Evolutionary conservation across 805 yeast species (phyloP), one percentile per base, ranked within the genome.

Genomic region (Candida maltosa): DNA sequence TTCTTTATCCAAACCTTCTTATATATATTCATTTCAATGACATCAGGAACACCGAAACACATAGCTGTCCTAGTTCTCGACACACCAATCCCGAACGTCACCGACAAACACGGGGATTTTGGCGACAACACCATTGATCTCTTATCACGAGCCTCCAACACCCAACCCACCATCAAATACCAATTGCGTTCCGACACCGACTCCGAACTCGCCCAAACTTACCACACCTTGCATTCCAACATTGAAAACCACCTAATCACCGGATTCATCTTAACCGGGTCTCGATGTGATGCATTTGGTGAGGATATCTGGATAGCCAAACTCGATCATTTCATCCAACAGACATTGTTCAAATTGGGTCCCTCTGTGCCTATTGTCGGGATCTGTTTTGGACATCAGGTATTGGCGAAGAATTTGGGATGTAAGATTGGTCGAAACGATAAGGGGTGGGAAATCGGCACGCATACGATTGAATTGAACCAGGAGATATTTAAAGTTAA

Each of bases 371-470:
- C 83, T 2, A 38, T 78, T 4, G 70, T 76, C 5, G 94, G 95
- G 3, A 64, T 87, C 27, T 87, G 96, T 56, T 87, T 87, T 54
- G 96, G 96, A 5, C 96, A 88, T 57, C 96, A 87, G 54, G 69
- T 86, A 16, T 56, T 87, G 11, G 80, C 78, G 1, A 72, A 82
- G 35, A 78, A 83, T 5, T 55, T 85, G 29, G 91, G 87, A 2
- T 73, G 75, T 16, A 58, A 57, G 30, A 83, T 83, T 3, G 74
- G 60, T 8, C 62, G 76, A 39, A 83, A 78, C 53, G 70, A 70
- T 1, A 45, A 57, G 29, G 93, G 93, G 2, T 79, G 88, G 83
- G 96, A 88, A 56, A 62, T 74, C 16, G 89, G 95, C 0, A 64
- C 75, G 4, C 64, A 72, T 10, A 62, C 72, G 22, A 62, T 85